phyloP scores from a whole-genome alignment of 2,329 filamentous ascomycete genomes.

The Trichoderma oligosporum region DNA sequence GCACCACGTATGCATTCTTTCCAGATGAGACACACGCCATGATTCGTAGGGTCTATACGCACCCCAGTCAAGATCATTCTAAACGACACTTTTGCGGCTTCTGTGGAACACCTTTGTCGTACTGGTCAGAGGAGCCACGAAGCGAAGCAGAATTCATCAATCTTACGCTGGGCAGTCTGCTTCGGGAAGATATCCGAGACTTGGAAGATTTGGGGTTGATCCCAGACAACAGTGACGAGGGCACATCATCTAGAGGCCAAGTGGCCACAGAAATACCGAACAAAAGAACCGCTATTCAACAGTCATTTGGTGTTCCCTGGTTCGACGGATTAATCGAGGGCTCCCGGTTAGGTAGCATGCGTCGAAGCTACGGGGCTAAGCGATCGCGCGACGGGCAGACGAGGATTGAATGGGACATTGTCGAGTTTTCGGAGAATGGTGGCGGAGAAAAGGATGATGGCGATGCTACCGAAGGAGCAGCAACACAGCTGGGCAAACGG shows the following conservation, averaged over 20 bases:
- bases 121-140: constrained; percentile 72
- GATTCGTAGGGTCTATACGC: constrained; percentile 66
- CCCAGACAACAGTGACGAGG: constrained; percentile 40
- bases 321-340: constrained; percentile 79
- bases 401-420: constrained; percentile 77
- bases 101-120: constrained; percentile 80
- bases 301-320: constrained; percentile 76
- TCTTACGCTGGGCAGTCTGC: constrained; percentile 74
- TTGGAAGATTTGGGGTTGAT: constrained; percentile 74
- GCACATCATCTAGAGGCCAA: constrained; percentile 27
- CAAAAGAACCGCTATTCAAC: constrained; percentile 36
- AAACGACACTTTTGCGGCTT: constrained; percentile 86
- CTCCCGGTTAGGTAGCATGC: constrained; percentile 66
- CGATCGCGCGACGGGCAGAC: constrained; percentile 59
- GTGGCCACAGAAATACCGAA: constrained; percentile 21
- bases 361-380: constrained; percentile 54
- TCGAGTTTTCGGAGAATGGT: constrained; percentile 60
- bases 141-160: constrained; percentile 75
- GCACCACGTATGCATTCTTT: constrained; percentile 69
- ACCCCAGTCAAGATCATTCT: constrained; percentile 52
- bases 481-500: constrained; percentile 43
- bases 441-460: constrained; percentile 32
- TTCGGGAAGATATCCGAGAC: constrained; percentile 64
- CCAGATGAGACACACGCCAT: constrained; percentile 68
- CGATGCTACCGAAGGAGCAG: constrained; percentile 36